Evolutionary conservation across 257 asterid species (phyloP).

Genomic region (Mentha longifolia): DNA sequence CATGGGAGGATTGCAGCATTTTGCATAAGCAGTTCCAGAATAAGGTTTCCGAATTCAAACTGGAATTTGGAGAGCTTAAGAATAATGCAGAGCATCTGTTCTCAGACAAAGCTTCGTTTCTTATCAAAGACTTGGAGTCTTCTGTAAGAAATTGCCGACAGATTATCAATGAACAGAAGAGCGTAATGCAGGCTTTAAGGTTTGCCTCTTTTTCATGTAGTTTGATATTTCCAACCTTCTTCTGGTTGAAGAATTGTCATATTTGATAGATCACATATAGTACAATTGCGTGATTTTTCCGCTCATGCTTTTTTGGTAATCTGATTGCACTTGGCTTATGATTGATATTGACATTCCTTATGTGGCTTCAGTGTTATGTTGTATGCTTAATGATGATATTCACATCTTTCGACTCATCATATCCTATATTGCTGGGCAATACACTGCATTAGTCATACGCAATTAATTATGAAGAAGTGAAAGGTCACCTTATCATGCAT

Average conservation of each 20-base stretch:
- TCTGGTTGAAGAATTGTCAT: background rate
- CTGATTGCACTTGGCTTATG: slow-evolving; percentile 9
- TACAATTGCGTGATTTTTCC: background rate
- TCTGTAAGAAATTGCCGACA: slow-evolving; percentile 61
- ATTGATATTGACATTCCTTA: slow-evolving; percentile 9
- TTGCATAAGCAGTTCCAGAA: slow-evolving; percentile 74
- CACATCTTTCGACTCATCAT: background rate
- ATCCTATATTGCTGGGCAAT: background rate
- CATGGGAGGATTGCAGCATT: slow-evolving; percentile 69
- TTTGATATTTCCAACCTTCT: slow-evolving; percentile 5
- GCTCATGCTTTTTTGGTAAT: slow-evolving; percentile 1
- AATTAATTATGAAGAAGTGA: background rate
- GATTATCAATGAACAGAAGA: slow-evolving; percentile 65
- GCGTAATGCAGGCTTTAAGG: slow-evolving; percentile 89
- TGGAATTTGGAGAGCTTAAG: slow-evolving; percentile 76
- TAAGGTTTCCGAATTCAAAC: slow-evolving; percentile 74
- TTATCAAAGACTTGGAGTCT: slow-evolving; percentile 59
- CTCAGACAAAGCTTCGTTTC: slow-evolving; percentile 65
- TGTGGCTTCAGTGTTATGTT: slow-evolving; percentile 3
- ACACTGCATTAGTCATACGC: background rate
- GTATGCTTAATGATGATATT: slow-evolving; percentile 20
- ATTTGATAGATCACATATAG: background rate
- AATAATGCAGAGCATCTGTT: slow-evolving; percentile 62
- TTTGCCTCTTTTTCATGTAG: slow-evolving; percentile 27
- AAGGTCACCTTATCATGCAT: slow-evolving; percentile 14